A percentile compares a stretch with the other conserved stretches of the same genome.
Conservation (phyloP, 495 filamentous ascomycete genomes). For the Tuber umbilicatum region DNA sequence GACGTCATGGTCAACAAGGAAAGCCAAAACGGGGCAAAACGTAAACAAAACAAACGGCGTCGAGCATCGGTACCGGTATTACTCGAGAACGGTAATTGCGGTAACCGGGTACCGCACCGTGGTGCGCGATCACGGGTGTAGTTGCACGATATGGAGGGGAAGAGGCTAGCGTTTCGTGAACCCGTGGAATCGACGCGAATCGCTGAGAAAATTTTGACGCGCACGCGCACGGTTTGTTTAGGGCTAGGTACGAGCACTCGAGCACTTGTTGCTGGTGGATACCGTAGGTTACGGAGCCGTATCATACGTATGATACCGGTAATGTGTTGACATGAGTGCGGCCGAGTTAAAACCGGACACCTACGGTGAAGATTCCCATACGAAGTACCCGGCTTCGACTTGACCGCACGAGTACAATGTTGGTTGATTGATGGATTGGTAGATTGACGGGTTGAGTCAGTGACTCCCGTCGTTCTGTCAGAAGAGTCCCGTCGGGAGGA, state of each 20-base stretch:
- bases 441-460: no score
- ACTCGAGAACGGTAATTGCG: not conserved
- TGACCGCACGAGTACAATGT: not conserved
- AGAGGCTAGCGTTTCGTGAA: not conserved
- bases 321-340: not conserved
- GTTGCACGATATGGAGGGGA: not conserved
- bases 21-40: not conserved
- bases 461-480: no score
- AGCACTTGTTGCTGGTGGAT: slow-evolving; percentile 3
- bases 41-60: slow-evolving; percentile 1
- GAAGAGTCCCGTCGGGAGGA: not conserved
- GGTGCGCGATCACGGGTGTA: not conserved
- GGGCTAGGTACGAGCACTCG: no score
- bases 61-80: not conserved
- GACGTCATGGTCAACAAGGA: not conserved
- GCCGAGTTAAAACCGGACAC: no score
- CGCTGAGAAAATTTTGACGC: not conserved
- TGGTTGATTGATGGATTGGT: not conserved
- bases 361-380: no score
- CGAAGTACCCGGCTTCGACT: no score
- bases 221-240: slow-evolving; percentile 4
- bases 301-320: no score
- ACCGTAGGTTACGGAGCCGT: not conserved
- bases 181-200: not conserved
- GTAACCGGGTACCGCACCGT: slow-evolving; percentile 1